Evolutionary conservation across 768 basidiomycete species (phyloP).

Genomic region (Dioszegia crocea): DNA sequence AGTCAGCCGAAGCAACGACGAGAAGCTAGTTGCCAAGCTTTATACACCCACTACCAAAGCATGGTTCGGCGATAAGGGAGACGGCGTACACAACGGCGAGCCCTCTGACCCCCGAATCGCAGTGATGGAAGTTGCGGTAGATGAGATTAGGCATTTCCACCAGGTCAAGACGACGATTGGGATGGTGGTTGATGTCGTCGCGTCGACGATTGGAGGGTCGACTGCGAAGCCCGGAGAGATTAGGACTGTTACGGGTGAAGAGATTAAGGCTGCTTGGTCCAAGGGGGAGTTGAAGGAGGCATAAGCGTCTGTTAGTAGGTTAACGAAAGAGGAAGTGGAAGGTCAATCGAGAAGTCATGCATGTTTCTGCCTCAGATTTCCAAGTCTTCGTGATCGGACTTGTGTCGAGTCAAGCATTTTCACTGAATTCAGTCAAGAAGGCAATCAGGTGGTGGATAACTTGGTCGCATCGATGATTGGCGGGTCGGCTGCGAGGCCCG

Average conservation of each 20-base stretch:
- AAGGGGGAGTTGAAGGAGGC: constrained; percentile 37
- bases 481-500: too few relatives aligned
- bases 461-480: too few relatives aligned
- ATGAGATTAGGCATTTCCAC: constrained; percentile 71
- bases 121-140: constrained; percentile 70
- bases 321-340: too few relatives aligned
- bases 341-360: not conserved
- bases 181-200: constrained; percentile 60
- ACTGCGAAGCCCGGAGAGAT: constrained; percentile 70
- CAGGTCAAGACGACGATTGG: constrained; percentile 61
- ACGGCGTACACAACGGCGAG: constrained; percentile 79
- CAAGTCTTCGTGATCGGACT: too few relatives aligned
- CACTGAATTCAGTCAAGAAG: too few relatives aligned
- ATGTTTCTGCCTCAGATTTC: not conserved
- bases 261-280: constrained; percentile 55
- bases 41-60: constrained; percentile 52
- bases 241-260: constrained; percentile 65
- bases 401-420: too few relatives aligned
- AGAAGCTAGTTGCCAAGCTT: constrained; percentile 42
- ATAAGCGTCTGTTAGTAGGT: not conserved
- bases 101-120: constrained; percentile 72
- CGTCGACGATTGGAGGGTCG: constrained; percentile 61
- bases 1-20: constrained; percentile 52
- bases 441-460: too few relatives aligned
- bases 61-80: constrained; percentile 83